Evolutionary conservation across 257 asterid species (phyloP), one percentile per base, ranked within the genome.

Genomic region (Solanum arcanum): DNA sequence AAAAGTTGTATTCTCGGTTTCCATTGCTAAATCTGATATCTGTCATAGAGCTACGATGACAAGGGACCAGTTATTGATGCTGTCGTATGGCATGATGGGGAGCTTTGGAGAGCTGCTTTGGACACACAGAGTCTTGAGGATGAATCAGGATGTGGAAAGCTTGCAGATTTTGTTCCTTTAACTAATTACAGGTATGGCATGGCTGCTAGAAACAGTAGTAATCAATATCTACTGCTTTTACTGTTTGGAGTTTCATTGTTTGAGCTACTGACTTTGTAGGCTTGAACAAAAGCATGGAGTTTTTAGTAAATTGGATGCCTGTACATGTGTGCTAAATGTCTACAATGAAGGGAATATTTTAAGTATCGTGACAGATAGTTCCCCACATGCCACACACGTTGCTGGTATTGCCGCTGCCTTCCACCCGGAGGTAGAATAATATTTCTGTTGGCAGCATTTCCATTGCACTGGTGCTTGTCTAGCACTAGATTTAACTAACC

Each of bases 371-470:
- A 97, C 99, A 29, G 99, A 97, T 87, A 25, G 95, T 89, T 97
- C 99, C 37, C 98, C 99, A 66, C 99, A 97, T 91, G 99, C 99
- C 82, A 97, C 99, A 86, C 99, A 97, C 86, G 99, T 97, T 91
- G 98, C 99, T 90, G 98, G 98, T 87, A 97, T 97, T 89, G 94
- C 99, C 21, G 92, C 99, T 80, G 98, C 99, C 88, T 94, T 93
- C 94, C 95, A 95, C 91, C 92, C 95, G 46, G 90, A 95, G 99
- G 99, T 89, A 91, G 31, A 59, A 49, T 81, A 81, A 8, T 41
- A 49, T 81, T 31, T 81, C 85, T 29, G 27, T 29, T 81, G 69
- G 85, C 68, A 81, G 6, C 68, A 81, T 10, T 31, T 81, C 16
- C 27, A 81, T 49, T 81, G 18, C 66, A 29, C 69, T 47, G 42